Base-by-base conservation (phyloP, 495 filamentous ascomycete genomes). In the Hypoxylon lienhwacheense region DNA sequence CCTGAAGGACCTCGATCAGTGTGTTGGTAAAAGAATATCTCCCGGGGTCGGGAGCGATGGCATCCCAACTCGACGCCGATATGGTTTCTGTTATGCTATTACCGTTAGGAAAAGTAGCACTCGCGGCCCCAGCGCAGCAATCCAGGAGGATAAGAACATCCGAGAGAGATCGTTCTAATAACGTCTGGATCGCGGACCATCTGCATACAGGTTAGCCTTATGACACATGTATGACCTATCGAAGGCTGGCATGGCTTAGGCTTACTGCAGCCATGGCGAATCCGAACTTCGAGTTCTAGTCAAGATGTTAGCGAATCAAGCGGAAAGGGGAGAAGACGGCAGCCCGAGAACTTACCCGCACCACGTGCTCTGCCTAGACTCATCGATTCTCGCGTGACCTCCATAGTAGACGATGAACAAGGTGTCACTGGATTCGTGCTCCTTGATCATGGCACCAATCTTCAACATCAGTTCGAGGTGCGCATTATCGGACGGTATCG, bases 401-500 rank as follows among this genome's bases (percentile, higher is more conserved):
- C 72, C 77, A 49, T 81, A 81, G 53, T 82, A 82, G 6, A 81
- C 66, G 6, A 81, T 59, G 43, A 82, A 69, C 8, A 82, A 49
- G 0, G 74, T 79, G 37, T 79, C 75, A 19, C 59, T 66, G 11
- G 68, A 65, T 32, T 80, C 75, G 37, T 77, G 70, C n/a, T 76
- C 66, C 49, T 78, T 73, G 42, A 80, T 69, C 66, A 80, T 68
- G 32, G 75, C 66, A 12, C 71, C 70, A 19, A 79, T 63, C 53
- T 74, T 75, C 32, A 72, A 55, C 71, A 76, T 78, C 26, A 81
- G 49, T 36, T 75, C 71, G 3, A 77, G 67, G 42, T 80, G 77
- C 21, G 79, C 65, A 47, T 75, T 74, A 43, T 73, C 69, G 37
- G 72, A 75, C 5, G 79, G 79, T 36, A 82, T 80, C 42, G 69